Evolutionary conservation across 805 yeast genomes (phyloP), one percentile per base, ranked within the genome.

Genomic region (Zygoascus bituminiphila): DNA sequence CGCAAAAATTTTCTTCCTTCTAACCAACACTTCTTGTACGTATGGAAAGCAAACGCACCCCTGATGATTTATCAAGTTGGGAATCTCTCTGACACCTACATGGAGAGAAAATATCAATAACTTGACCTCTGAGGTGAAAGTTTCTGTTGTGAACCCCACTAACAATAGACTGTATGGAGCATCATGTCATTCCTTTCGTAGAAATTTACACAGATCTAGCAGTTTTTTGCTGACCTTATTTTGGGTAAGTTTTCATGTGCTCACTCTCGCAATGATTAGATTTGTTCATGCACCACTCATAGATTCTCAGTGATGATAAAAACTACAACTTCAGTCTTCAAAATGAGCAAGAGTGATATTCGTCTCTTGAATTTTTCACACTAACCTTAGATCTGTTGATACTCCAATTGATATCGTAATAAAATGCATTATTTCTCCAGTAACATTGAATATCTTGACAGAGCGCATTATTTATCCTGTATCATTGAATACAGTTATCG

Each of bases 11-110:
- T 42, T 42, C 17, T 24, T 22, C 31, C 4, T 25, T 14, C 15
- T 29, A 29, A 29, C 33, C 26, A 10, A 12, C 33, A 29, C 33
- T 29, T 29, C 15, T 15, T 15, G 33, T 29, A 29, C n/a, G 33
- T 29, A 12, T 29, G 10, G 33, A 12, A 29, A 29, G 21, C 9
- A 36, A 36, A 2, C 20, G 39, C 39, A 15, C 39, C 39, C 39
- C 20, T 52, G 59, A 54, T 55, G 58, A 51, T 44, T 51, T 24
- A 48, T 38, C 56, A 54, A 54, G 57, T 52, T 62, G 66, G 65
- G 66, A 63, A 61, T 63, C 66, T 63, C 66, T 59, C 67, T 63
- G 66, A 63, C 64, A 60, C 47, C 22, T 22, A 43, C 51, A 49
- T 60, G 66, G 64, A 57, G 64, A 60, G 49, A 53, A 44, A 44